Evolutionary conservation across 2,329 filamentous ascomycete species (phyloP), one percentile per base, ranked within the genome.

Genomic region (Didymellaceae sp.): DNA sequence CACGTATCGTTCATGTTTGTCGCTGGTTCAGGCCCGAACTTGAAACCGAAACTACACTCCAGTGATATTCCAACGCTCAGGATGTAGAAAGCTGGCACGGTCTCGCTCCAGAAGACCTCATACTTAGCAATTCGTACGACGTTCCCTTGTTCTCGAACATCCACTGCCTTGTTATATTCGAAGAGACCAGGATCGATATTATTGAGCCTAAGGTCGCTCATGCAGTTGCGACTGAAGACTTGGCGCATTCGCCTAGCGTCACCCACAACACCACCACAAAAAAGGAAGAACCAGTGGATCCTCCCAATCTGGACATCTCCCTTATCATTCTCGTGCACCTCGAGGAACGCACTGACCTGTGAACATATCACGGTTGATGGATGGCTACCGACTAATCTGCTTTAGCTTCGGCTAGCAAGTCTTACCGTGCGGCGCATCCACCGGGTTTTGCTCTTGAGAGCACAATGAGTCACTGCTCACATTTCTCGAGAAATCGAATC

Each of bases 241-340:
- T 40, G 30, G 42, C 35, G 39, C 41, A 39, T 49, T 52, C 45
- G 48, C 45, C 44, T 63, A 62, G 54, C 52, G 53, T 37, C 43
- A 40, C 37, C 24, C 34, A 46, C 52, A 51, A 38, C 16, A 52
- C 16, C 38, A 49, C 38, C 42, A 39, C 26, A 40, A 39, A 42
- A 46, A 50, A 38, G 48, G 43, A 58, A 54, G 58, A 59, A 64
- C 58, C 37, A 50, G 61, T 63, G 61, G 61, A 56, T 31, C 39
- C 35, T 35, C 42, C 56, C 41, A 31, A 37, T 20, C n/a, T 17
- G 21, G 30, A 14, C n/a, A 47, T 14, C 20, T 3, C 18, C 38
- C 16, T 22, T 45, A 28, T 35, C 22, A 9, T 39, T 11, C 25
- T 25, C n/a, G 39, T 11, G 16, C 21, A 18, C 30, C 21, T 37